phyloP scores from a whole-genome alignment of 345 rosid species.

The Durio zibethinus region DNA sequence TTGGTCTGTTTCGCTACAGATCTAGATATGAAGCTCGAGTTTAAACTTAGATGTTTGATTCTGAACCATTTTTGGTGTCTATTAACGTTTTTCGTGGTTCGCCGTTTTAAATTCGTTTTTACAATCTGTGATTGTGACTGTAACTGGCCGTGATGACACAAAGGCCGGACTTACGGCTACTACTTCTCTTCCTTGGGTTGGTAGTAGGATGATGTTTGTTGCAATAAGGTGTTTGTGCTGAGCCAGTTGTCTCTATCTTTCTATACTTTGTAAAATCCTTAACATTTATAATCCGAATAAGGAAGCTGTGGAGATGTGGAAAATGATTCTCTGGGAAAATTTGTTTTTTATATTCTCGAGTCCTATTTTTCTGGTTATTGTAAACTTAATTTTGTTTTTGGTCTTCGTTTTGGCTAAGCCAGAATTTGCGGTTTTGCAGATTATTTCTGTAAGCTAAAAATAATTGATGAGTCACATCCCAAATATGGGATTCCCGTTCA shows the following conservation, averaged over 20 bases:
- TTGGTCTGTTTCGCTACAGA: neutral
- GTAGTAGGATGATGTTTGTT: slow-evolving; percentile 56
- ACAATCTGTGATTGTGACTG: too few relatives aligned
- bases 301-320: neutral
- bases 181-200: slow-evolving; percentile 19
- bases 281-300: neutral
- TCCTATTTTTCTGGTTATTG: slow-evolving; percentile 23
- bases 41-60: too few relatives aligned
- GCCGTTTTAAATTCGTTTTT: too few relatives aligned
- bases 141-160: slow-evolving; percentile 58
- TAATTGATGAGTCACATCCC: slow-evolving; percentile 51
- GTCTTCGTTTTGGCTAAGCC: neutral
- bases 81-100: too few relatives aligned
- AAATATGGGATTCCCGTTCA: slow-evolving; percentile 44
- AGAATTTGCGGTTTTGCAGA: slow-evolving; percentile 35
- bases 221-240: slow-evolving; percentile 47
- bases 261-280: neutral
- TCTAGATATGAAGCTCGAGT: too few relatives aligned
- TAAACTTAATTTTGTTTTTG: neutral
- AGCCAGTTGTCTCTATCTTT: slow-evolving; percentile 31
- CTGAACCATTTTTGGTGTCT: too few relatives aligned
- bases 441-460: slow-evolving; percentile 43
- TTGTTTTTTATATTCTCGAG: slow-evolving; percentile 21
- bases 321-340: neutral
- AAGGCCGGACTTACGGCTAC: slow-evolving; percentile 86